These are phyloP conservation scores for Kwoniella heveanensis DNA, from an alignment of 768 basidiomycete genomes.

Conservation along the genomic window DNA sequence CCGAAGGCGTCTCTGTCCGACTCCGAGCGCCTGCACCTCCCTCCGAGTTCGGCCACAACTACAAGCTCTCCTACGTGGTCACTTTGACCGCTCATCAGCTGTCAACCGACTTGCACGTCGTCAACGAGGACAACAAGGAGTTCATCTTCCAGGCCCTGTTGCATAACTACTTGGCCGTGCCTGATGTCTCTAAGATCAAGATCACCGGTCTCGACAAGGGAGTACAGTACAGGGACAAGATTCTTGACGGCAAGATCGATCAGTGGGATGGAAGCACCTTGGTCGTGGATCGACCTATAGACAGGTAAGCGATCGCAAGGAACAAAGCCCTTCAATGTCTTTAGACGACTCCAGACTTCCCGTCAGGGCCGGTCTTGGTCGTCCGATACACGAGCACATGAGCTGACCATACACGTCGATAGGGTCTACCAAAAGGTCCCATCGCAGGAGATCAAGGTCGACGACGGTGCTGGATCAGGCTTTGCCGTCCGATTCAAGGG, in stretches of 20 bases:
- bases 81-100: conserved; percentile 74
- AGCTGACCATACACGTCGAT: conserved; percentile 11
- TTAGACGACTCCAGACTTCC: no score
- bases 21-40: conserved; percentile 71
- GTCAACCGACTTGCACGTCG: conserved; percentile 75
- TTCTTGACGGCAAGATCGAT: conserved; percentile 59
- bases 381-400: no score
- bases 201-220: conserved; percentile 68
- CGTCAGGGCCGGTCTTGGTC: no score
- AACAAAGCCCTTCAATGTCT: no score
- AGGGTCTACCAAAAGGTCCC: conserved; percentile 52
- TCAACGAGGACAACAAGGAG: conserved; percentile 62
- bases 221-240: conserved; percentile 75
- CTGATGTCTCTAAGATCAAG: conserved; percentile 64
- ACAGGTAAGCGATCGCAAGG: conserved; percentile 39
- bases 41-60: conserved; percentile 65
- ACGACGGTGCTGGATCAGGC: conserved; percentile 46
- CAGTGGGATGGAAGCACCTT: conserved; percentile 59
- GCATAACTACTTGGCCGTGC: conserved; percentile 78
- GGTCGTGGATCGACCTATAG: conserved; percentile 41
- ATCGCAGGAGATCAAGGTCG: conserved; percentile 45
- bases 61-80: conserved; percentile 78
- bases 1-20: conserved; percentile 71
- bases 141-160: conserved; percentile 90
- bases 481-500: conserved; percentile 45